Conservation (phyloP, 2,329 filamentous ascomycete genomes). For the Fusarium keratoplasticum region DNA sequence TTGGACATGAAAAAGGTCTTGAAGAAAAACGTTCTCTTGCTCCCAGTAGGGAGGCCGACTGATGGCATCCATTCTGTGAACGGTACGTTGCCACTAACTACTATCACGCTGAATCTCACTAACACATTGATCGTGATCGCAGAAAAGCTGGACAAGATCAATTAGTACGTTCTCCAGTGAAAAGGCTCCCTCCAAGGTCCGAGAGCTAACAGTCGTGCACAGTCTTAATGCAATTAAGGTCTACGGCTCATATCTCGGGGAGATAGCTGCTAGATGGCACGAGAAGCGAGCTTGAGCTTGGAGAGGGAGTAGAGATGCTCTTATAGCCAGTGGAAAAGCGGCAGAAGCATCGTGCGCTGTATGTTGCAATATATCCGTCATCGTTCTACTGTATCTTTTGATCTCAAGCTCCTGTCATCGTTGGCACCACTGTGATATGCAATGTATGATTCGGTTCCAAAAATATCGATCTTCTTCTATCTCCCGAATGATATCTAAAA, state of each 20-base stretch:
- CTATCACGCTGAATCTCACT: background rate
- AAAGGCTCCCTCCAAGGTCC: rapidly evolving
- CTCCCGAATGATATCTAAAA: no score
- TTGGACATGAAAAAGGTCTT: background rate
- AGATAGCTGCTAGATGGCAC: background rate
- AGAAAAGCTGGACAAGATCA: background rate
- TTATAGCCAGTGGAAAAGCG: background rate
- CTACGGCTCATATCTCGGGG: background rate
- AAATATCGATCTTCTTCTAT: no score
- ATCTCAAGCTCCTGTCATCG: no score
- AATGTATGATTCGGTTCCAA: no score
- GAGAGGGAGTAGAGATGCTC: background rate
- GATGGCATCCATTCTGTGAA: background rate
- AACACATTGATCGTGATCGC: background rate
- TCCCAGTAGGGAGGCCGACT: background rate
- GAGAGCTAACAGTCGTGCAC: background rate
- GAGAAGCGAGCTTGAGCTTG: background rate
- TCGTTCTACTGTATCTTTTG: background rate
- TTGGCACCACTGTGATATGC: no score
- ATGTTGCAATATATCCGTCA: background rate
- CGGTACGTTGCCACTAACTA: background rate
- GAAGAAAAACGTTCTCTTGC: background rate
- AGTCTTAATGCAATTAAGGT: background rate
- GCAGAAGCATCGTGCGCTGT: background rate
- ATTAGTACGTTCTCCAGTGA: background rate